Evolutionary conservation across 106 monocot species (phyloP), one percentile per base, ranked within the genome.

Genomic region (Gastrodia elata): DNA sequence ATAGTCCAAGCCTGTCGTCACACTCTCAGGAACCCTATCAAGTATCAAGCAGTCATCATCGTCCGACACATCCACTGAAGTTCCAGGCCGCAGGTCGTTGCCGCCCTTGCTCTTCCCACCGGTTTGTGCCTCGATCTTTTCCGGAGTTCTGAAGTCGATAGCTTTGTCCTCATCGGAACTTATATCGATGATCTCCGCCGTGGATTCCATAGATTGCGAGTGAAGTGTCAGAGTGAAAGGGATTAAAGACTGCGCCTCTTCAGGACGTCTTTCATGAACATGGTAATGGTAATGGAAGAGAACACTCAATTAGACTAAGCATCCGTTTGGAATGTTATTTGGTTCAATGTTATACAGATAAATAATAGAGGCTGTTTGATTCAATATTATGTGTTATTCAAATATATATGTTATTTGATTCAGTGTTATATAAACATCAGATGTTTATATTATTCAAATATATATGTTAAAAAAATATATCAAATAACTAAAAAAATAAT

Each of bases 31-130:
- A 32, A 10, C 25, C 40, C 40, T 11, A 39, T 69, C 69, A 0
- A 69, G 38, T 40, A 69, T 69, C 40, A 69, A 39, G 69, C 69
- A 40, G 35, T 69, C 39, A 13, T 40, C 69, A 10, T 69, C 69
- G 14, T 61, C 61, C 11, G 61, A 61, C 27, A 32, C 61, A 61
- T 61, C 30, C 1, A 61, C 30, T 61, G 61, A 61, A 61, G 1
- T 32, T 61, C 32, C 61, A 9, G 61, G 30, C 32, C 2, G 6
- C 14, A 61, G 61, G 61, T 61, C 11, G 13, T 32, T 61, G 8
- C 14, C 10, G 13, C 61, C 28, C 69, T 26, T 40, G 24, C 40
- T 69, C 14, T 69, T 36, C 9, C 36, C 69, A 11, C 69, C 9
- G 0, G 2, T 0, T 0, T 36, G 37, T 1, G 7, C 67, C 1